Evolutionary conservation across 2,329 filamentous ascomycete genomes (phyloP).

Genomic region (Phoma sp.): DNA sequence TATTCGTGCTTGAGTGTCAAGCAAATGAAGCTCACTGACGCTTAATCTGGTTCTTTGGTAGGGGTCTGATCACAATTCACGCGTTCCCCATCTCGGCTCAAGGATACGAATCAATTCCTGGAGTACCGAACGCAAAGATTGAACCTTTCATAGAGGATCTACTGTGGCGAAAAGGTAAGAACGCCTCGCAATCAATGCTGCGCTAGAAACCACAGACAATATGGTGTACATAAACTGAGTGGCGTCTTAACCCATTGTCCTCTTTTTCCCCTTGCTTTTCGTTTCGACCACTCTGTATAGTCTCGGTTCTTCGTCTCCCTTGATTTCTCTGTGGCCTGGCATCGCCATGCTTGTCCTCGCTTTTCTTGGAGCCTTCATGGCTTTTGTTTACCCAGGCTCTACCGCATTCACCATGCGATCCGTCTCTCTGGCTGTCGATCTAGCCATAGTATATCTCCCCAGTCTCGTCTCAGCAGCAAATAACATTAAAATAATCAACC

Average conservation of each 20-base stretch:
- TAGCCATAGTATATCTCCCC: background rate
- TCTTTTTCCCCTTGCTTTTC: background rate
- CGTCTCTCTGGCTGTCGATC: background rate
- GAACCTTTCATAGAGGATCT: background rate
- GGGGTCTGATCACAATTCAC: background rate
- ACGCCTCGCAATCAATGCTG: background rate
- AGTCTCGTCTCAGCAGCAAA: slow-evolving; percentile 16
- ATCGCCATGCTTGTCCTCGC: background rate
- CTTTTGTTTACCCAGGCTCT: background rate
- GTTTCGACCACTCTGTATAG: background rate
- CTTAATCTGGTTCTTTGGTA: background rate
- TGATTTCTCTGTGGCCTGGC: background rate
- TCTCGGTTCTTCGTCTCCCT: background rate
- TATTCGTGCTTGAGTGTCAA: background rate
- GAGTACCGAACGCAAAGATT: background rate
- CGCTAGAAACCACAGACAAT: background rate
- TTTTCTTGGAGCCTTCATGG: background rate
- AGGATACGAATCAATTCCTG: background rate
- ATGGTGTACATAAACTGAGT: background rate
- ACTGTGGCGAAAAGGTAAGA: background rate
- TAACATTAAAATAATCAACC: slow-evolving; percentile 29
- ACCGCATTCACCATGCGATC: slow-evolving; percentile 6
- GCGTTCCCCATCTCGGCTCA: background rate
- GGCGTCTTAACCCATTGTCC: background rate
- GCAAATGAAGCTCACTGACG: background rate